Percentiles rank a stretch among this genome's conserved stretches.
Conservation (phyloP, 306 rosid genomes). For the Senna tora region DNA sequence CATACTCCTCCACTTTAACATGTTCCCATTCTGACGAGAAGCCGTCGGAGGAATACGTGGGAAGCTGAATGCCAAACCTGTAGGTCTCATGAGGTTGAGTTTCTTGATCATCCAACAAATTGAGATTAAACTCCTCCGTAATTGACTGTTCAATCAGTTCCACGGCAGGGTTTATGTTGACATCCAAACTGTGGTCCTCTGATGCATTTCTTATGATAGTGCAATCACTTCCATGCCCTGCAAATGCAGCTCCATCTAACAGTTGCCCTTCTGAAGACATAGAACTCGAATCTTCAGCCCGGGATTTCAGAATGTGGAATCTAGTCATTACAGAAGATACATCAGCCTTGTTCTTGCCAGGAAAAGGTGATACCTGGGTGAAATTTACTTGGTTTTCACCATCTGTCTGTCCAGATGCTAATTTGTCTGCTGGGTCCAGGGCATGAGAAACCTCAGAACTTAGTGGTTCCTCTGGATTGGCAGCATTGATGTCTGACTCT, state of each 20-base stretch:
- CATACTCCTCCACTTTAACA: slow-evolving; percentile 62
- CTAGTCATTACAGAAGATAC: slow-evolving; percentile 65
- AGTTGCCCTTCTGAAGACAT: slow-evolving; percentile 37
- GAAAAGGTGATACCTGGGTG: slow-evolving; percentile 36
- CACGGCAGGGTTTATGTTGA: slow-evolving; percentile 29
- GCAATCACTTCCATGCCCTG: slow-evolving; percentile 42
- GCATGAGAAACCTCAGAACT: slow-evolving; percentile 30
- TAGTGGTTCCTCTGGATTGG: slow-evolving; percentile 39
- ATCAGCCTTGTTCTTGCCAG: slow-evolving; percentile 23
- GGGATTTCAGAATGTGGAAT: slow-evolving; percentile 55
- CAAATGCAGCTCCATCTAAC: slow-evolving; percentile 37
- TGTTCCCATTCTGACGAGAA: slow-evolving; percentile 84
- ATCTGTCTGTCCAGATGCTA: slow-evolving; percentile 27
- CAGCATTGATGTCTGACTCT: slow-evolving; percentile 7
- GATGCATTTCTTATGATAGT: slow-evolving; percentile 38
- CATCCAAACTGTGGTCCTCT: slow-evolving; percentile 41
- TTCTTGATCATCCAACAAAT: slow-evolving; percentile 39
- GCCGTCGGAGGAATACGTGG: slow-evolving; percentile 50
- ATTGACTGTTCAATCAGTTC: slow-evolving; percentile 34
- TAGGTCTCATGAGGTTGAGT: slow-evolving; percentile 38
- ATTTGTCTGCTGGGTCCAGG: slow-evolving; percentile 33
- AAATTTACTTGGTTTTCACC: slow-evolving; percentile 28
- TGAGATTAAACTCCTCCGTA: slow-evolving; percentile 40
- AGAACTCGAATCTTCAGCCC: slow-evolving; percentile 46
- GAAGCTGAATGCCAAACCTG: slow-evolving; percentile 39